phyloP scores from a whole-genome alignment of 2,329 filamentous ascomycete genomes.

The Davidsoniella eucalypti region DNA sequence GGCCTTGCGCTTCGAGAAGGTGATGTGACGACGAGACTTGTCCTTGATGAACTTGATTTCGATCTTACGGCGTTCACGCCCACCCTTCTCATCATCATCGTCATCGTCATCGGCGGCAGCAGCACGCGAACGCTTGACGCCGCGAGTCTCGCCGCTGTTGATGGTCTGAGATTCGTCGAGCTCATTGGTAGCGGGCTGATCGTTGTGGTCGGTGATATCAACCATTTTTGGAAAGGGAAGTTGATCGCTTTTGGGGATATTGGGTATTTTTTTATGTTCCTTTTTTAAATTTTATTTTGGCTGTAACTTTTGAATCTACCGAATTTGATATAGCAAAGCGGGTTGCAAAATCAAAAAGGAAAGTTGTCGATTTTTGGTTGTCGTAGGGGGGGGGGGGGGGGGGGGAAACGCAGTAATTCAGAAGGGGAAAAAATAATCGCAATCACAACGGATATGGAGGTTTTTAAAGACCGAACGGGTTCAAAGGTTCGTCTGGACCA shows the following conservation, averaged over 20 bases:
- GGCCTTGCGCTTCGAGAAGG: constrained; percentile 98
- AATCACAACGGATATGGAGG: too few species aligned
- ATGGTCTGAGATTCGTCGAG: constrained; percentile 55
- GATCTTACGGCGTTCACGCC: constrained; percentile 96
- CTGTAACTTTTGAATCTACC: too few species aligned
- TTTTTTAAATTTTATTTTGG: not conserved
- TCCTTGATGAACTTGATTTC: constrained; percentile 99
- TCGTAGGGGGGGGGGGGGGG: too few species aligned
- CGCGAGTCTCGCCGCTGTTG: constrained; percentile 52
- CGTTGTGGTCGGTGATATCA: constrained; percentile 65
- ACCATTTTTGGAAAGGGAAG: constrained; percentile 36
- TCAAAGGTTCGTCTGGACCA: too few species aligned
- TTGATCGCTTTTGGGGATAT: constrained; percentile 6
- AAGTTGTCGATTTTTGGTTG: not conserved
- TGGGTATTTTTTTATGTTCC: not conserved
- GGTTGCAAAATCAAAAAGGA: not conserved
- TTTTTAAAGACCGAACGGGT: too few species aligned
- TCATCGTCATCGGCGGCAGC: constrained; percentile 83
- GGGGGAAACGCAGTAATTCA: not conserved
- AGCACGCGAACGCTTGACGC: constrained; percentile 76
- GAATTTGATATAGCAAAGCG: too few species aligned
- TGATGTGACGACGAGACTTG: constrained; percentile 98
- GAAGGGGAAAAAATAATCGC: not conserved
- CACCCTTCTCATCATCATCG: constrained; percentile 93
- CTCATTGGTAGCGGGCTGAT: constrained; percentile 57